Evolutionary conservation across 202 grass and related monocot genomes (phyloP), one percentile per base, ranked within the genome.

Genomic region (Carex arenaria): DNA sequence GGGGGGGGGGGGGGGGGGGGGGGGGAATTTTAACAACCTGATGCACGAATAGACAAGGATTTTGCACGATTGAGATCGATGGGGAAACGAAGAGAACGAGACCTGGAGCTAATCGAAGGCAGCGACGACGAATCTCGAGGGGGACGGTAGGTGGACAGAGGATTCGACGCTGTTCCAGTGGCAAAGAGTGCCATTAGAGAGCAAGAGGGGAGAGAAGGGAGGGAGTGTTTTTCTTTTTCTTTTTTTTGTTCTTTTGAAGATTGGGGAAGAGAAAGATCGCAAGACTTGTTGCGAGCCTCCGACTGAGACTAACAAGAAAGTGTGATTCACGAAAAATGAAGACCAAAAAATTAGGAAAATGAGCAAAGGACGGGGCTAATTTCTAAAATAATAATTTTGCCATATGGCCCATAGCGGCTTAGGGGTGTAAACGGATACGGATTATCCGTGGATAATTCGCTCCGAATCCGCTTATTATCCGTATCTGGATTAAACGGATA

Each of bases 11-110:
- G 6, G 34, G 12, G 10, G 6, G 34, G 12, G 10, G 6, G 34
- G 12, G 10, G 49, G 6, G 22, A 22, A 86, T 70, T 66, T 26
- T 18, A 54, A 80, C 49, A 82, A 75, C 78, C 67, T 74, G 85
- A 87, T 0, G 40, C 66, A 30, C 78, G 85, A 56, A 87, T 30
- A 65, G 85, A 82, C n/a, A 87, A 51, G 56, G 56, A 17, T 75
- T 45, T 81, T 31, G 55, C 11, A 12, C 79, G 85, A 64, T 65
- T 76, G 54, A 65, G 78, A 64, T 75, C 38, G 78, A 55, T n/a
- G 7, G 85, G 56, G 67, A 87, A 82, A 17, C 56, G 70, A 53
- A 76, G 66, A 34, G 80, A 80, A 52, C 40, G 63, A 82, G 62
- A 62, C 34, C 61, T 64, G 78, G 59, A 64, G 40, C 38, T 61